Evolutionary conservation across 495 filamentous ascomycete species (phyloP).

Genomic region (Acidomyces sp.): DNA sequence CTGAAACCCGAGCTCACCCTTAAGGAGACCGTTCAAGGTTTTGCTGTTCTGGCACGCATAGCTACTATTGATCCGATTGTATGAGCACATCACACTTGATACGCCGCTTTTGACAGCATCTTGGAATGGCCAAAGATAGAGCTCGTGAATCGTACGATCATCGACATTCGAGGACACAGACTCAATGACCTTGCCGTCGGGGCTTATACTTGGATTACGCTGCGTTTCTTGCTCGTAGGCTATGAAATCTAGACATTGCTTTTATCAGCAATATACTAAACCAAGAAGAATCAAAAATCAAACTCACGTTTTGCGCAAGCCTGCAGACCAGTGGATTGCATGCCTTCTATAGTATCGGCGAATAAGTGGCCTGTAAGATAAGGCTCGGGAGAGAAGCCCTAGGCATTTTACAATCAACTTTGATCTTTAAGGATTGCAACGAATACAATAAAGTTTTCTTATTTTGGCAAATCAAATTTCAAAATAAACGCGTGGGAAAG

Average conservation of each 20-base stretch:
- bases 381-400: constrained; percentile 21
- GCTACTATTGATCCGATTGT: constrained; percentile 29
- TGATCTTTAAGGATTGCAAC: too few species aligned
- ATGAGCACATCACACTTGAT: constrained; percentile 27
- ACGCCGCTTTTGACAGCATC: constrained; percentile 24
- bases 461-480: too few species aligned
- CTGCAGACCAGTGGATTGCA: constrained; percentile 45
- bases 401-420: too few species aligned
- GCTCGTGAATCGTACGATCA: constrained; percentile 29
- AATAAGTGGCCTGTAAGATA: constrained; percentile 41
- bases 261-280: not conserved
- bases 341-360: constrained; percentile 41
- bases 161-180: constrained; percentile 26
- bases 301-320: constrained; percentile 49
- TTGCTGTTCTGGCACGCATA: constrained; percentile 28
- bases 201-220: constrained; percentile 16
- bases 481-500: too few species aligned
- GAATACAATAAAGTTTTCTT: too few species aligned
- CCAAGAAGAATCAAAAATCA: too few species aligned
- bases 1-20: constrained; percentile 43
- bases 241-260: constrained; percentile 8
- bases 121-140: constrained; percentile 28
- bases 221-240: constrained; percentile 24
- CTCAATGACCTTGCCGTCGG: constrained; percentile 25
- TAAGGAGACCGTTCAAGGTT: constrained; percentile 37